These are phyloP conservation scores for Xylaria cubensis DNA, from an alignment of 495 filamentous ascomycete genomes.

Conservation along the genomic window DNA sequence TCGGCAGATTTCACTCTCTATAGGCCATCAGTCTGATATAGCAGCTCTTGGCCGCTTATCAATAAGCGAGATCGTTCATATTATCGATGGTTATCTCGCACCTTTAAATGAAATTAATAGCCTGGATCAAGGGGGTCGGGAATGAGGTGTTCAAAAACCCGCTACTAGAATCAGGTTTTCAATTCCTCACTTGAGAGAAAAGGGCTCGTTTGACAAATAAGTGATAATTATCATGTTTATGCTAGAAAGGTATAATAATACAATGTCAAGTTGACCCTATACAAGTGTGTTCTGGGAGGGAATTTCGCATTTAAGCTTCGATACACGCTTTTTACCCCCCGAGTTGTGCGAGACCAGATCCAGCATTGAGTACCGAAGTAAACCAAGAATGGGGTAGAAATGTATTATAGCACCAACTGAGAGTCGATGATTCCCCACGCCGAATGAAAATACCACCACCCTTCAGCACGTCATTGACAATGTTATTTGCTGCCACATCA, in stretches of 20 bases:
- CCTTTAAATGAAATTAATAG: no score
- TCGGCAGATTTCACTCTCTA: neutral
- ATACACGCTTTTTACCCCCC: neutral
- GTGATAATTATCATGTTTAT: neutral
- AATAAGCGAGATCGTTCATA: neutral
- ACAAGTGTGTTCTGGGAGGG: neutral
- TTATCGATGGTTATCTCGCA: neutral
- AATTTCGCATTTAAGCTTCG: neutral
- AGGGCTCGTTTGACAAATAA: neutral
- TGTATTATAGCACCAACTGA: neutral
- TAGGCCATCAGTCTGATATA: neutral
- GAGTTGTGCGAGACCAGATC: neutral
- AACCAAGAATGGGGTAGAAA: neutral
- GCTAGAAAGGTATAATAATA: neutral
- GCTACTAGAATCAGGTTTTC: neutral
- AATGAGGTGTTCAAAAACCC: neutral
- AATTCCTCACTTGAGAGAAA: neutral
- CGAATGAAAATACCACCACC: slow-evolving; percentile 1
- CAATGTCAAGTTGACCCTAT: neutral
- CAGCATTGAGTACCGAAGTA: neutral
- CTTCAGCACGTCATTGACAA: slow-evolving; percentile 10
- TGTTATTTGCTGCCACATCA: slow-evolving; percentile 5
- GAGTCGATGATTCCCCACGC: slow-evolving; percentile 4
- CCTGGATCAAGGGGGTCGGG: no score
- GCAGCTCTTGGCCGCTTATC: neutral